Evolutionary conservation across 805 yeast genomes (phyloP).

Genomic region (Ogataea paraovalis): DNA sequence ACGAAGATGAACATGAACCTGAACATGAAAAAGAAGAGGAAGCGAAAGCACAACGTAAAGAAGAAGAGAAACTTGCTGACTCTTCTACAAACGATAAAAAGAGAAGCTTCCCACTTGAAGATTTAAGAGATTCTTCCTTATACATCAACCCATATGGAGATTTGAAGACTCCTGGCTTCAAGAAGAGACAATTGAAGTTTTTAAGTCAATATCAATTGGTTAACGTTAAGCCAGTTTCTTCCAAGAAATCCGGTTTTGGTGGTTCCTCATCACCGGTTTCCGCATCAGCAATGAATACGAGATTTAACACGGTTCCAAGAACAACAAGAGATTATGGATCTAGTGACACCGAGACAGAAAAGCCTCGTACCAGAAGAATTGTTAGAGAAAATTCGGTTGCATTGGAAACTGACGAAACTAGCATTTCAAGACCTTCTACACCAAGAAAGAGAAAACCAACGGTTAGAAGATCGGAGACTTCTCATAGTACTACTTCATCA

Average conservation of each 20-base stretch:
- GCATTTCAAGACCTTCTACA: constrained; percentile 30
- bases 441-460: constrained; percentile 36
- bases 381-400: constrained; percentile 37
- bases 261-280: constrained; percentile 7
- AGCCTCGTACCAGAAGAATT: constrained; percentile 58
- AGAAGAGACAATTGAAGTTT: constrained; percentile 46
- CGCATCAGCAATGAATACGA: constrained; percentile 15
- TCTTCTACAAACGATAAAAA: constrained; percentile 8
- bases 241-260: constrained; percentile 4
- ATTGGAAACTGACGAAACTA: constrained; percentile 30
- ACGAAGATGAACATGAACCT: constrained; percentile 5
- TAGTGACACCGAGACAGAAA: constrained; percentile 39
- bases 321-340: constrained; percentile 18
- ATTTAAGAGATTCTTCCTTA: constrained; percentile 39
- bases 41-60: no score
- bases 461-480: constrained; percentile 17
- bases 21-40: neutral
- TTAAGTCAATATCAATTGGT: constrained; percentile 46
- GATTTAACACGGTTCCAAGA: constrained; percentile 25
- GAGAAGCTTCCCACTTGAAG: constrained; percentile 43
- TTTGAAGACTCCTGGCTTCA: constrained; percentile 40
- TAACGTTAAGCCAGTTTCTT: constrained; percentile 14
- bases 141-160: constrained; percentile 50
- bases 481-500: constrained; percentile 12
- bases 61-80: neutral